Base-by-base conservation (phyloP, 352 stramenopile species). In the Blastocystis sp. region DNA sequence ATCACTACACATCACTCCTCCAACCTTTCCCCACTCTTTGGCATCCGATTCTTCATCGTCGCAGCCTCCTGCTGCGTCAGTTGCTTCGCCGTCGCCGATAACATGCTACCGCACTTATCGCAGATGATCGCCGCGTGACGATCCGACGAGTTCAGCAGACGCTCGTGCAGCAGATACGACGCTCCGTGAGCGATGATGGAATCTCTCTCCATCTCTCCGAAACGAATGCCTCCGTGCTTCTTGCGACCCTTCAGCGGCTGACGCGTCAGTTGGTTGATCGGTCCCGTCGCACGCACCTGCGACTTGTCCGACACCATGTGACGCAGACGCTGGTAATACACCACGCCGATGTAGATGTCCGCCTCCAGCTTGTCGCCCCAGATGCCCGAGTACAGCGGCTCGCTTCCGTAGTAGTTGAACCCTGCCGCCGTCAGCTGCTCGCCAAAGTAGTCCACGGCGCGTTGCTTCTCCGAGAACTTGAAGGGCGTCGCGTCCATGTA, bases 231-330 rank as follows among this genome's bases (percentile, higher is more conserved):
- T 88, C 96, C 97, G 86, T 96, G 93, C 87, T 97, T 97, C 92
- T 99, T 99, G 87, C 96, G 91, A 59, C 97, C 97, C 90, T 99
- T 99, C 51, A 99, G 94, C 0, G 97, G 97, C 90, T 99, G 97
- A 4, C 96, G 92, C 72, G 97, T 99, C n/a, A 99, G 90, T 87
- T 92, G 93, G 90, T 98, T 98, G 86, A 99, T 96, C 44, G 94
- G 94, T 11, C 97, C 97, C 40, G 94, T 98, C 3, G 95, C 92
- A 87, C 97, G 94, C 67, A 99, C 96, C 90, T 99, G 97, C 72
- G 92, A 97, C 92, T 99, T 99, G 91, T 99, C 97, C 86, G 93
- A 98, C 16, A 99, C 97, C 97, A 99, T 99, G 92, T 99, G 97
- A 75, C 96, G 93, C 87, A 99, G 90, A 64, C 97, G 92, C 91